Evolutionary conservation across 106 monocot species (phyloP).

Genomic region (Dendrobium nobile): DNA sequence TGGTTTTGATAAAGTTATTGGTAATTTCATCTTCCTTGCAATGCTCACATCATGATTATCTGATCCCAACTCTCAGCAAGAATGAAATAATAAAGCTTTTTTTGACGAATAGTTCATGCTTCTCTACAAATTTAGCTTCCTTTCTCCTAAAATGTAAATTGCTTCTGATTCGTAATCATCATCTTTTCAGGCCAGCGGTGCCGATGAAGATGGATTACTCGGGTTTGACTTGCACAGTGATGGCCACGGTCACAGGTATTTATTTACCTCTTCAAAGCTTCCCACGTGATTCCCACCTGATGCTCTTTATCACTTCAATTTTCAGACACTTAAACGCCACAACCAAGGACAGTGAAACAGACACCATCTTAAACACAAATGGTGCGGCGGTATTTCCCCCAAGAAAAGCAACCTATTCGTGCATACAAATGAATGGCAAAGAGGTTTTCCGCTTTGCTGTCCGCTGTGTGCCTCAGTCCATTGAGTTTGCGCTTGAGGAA

Average conservation of each 20-base stretch:
- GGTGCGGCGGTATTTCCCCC: slow-evolving; percentile 52
- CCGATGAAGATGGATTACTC: slow-evolving; percentile 73
- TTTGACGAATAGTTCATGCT: background rate
- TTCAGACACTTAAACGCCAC: slow-evolving; percentile 63
- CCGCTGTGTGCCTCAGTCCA: slow-evolving; percentile 70
- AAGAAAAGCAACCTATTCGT: slow-evolving; percentile 60
- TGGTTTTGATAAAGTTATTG: no score
- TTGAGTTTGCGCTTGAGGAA: slow-evolving; percentile 57
- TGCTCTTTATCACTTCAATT: background rate
- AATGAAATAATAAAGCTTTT: background rate
- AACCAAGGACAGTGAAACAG: slow-evolving; percentile 19
- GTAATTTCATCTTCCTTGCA: background rate
- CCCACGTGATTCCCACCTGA: background rate
- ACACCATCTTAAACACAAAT: slow-evolving; percentile 36
- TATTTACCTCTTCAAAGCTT: background rate
- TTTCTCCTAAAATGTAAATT: background rate
- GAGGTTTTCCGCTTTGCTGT: slow-evolving; percentile 96
- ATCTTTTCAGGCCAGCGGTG: slow-evolving; percentile 51
- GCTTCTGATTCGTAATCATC: background rate
- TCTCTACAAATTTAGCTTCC: background rate
- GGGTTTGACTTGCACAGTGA: slow-evolving; percentile 88
- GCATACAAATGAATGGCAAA: slow-evolving; percentile 93
- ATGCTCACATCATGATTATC: background rate
- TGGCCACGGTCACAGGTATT: slow-evolving; percentile 78
- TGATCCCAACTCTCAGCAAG: background rate